Evolutionary conservation across 2,329 filamentous ascomycete species (phyloP), one percentile per base, ranked within the genome.

Genomic region (Balansia obtecta): DNA sequence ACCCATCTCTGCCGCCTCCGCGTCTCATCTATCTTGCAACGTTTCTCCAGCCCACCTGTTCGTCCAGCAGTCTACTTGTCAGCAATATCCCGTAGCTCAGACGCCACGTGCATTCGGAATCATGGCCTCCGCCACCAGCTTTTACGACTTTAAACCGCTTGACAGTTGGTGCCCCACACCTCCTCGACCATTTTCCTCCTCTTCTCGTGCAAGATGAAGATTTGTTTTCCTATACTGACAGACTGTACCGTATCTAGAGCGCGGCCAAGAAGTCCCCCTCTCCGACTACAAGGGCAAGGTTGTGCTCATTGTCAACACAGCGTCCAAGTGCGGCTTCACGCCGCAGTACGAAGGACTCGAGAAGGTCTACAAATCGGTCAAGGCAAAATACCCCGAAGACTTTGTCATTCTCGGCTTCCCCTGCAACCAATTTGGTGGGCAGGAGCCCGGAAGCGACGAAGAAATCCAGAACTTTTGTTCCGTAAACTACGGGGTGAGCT

Each of bases 321-420:
- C 93, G 59, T 95, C 88, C 68, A 96, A 97, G 75, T 98, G 93
- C 76, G 91, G 93, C 68, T 97, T 97, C 80, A 97, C 93, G 2
- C 89, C 89, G 12, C 93, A 98, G 71, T 96, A 93, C 71, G 83
- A 80, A 55, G 88, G 86, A 33, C 86, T 98, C 48, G 90, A 98
- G 74, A 84, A 80, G 63, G 80, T 98, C 56, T 95, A 95, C 80
- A 86, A 95, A 68, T 70, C 74, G 52, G 62, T 96, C 64, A 81
- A 80, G 60, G 74, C 74, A 57, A 75, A 80, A 62, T 73, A 94
- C 74, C 77, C 68, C 33, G 81, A 88, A 57, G 77, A 89, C 63
- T 93, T 98, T 66, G 76, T 82, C 62, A 82, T 98, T 71, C 77
- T 98, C 64, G 93, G 90, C 61, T 97, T 98, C 73, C 93, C 93